Base-by-base conservation (phyloP, 306 rosid genomes). In the Ziziphus jujuba region DNA sequence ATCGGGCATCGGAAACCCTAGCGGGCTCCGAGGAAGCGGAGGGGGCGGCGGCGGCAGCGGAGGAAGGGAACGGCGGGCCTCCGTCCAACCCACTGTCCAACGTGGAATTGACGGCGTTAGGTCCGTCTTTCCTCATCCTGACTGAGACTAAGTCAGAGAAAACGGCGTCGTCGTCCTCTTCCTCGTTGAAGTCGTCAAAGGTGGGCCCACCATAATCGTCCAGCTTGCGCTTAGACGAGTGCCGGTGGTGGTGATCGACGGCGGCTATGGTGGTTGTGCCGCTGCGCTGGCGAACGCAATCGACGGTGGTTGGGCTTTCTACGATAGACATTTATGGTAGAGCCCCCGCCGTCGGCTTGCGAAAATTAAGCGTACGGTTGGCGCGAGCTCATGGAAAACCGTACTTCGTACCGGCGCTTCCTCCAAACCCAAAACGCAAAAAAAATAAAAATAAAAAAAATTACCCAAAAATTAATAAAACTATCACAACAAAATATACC, bases 281-380 rank as follows among this genome's bases (percentile, higher is more conserved):
- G 70, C 72, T 70, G 69, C 64, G 81, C 73, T 80, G 78, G 72
- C 74, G 82, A 47, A 70, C 83, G 54, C 66, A 71, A 61, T 87
- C 92, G 75, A 78, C 71, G 77, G 72, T 56, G 71, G 79, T 52
- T 68, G 84, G 72, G 85, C 72, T 76, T 69, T 80, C 84, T 53
- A 75, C 70, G 72, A 80, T 40, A 82, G 98, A 85, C 96, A 92
- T 92, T 71, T 80, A 89, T 44, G 80, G 82, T 59, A 75, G 80
- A n/a, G 66, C 65, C 83, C 65, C 76, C 69, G 73, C 75, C 75
- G 84, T 73, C 75, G 79, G n/a, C 68, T 57, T 35, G 5, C 12
- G 25, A 10, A 38, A n/a, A n/a, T 84, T 71, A 77, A 61, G 40
- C 50, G 34, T 10, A 19, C 50, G 55, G 9, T 0, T 44, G 51